Percentiles rank a stretch among this genome's conserved stretches.
Evolutionary conservation across 164 flowering plant genomes (phyloP).

Genomic region (Brasenia schreberi): DNA sequence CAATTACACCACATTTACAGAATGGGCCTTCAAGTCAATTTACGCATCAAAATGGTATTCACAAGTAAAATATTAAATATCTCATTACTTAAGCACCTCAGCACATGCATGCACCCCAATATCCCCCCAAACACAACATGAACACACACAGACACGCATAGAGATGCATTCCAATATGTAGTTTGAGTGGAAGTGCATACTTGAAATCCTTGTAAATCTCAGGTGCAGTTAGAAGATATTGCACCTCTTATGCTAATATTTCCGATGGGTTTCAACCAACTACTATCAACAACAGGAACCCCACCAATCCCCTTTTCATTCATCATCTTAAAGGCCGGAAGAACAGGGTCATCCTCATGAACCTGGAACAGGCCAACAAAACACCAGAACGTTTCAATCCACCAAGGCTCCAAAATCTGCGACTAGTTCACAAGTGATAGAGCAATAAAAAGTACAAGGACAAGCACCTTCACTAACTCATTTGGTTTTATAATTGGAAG

Average conservation of each 20-base stretch:
- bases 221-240: slow-evolving; percentile 78
- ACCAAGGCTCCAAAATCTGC: no score
- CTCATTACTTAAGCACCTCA: no score
- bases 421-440: no score
- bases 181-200: slow-evolving; percentile 14
- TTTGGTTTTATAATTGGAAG: slow-evolving; percentile 60
- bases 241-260: slow-evolving; percentile 91
- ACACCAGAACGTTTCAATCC: neutral
- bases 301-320: slow-evolving; percentile 74
- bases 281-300: slow-evolving; percentile 61
- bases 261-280: slow-evolving; percentile 55
- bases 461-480: slow-evolving; percentile 45
- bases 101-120: no score
- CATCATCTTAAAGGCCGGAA: slow-evolving; percentile 86
- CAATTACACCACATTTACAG: no score
- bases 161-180: neutral
- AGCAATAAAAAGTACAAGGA: neutral
- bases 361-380: slow-evolving; percentile 33
- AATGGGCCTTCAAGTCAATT: no score
- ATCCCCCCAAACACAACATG: neutral
- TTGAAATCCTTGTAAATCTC: slow-evolving; percentile 82
- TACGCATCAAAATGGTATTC: no score
- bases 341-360: slow-evolving; percentile 77
- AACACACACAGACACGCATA: neutral
- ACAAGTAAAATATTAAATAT: no score